These are phyloP conservation scores for Rhizoctonia solani DNA, from an alignment of 1,284 basidiomycete genomes.

Conservation along the genomic window DNA sequence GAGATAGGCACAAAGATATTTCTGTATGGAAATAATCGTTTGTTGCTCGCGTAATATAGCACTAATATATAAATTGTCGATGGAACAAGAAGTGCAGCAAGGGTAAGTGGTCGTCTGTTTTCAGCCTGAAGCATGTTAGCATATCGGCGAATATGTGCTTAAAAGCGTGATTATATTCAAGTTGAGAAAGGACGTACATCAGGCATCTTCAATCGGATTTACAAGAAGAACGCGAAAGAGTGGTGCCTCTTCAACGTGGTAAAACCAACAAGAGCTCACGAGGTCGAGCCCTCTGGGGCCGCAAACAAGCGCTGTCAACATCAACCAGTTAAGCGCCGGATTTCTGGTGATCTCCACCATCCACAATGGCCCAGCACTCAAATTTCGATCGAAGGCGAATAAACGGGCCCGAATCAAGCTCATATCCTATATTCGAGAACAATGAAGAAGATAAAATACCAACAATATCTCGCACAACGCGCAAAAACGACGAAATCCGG, in stretches of 20 bases:
- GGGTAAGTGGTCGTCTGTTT: conserved; percentile 12
- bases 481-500: conserved; percentile 65
- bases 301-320: background rate
- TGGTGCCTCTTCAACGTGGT: no score
- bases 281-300: no score
- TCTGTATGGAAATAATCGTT: conserved; percentile 15
- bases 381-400: conserved; percentile 81
- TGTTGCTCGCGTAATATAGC: conserved; percentile 26
- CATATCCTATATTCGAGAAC: conserved; percentile 61
- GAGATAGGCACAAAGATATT: conserved; percentile 20
- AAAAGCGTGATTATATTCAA: no score
- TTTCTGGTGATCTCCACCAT: background rate
- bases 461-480: conserved; percentile 37
- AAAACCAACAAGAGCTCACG: no score
- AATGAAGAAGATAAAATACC: conserved; percentile 48
- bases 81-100: conserved; percentile 10
- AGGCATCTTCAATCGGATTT: conserved; percentile 12
- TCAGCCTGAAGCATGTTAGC: conserved; percentile 9
- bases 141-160: no score
- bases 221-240: no score
- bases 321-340: background rate
- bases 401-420: conserved; percentile 85
- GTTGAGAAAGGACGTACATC: background rate
- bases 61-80: conserved; percentile 6
- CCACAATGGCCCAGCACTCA: conserved; percentile 28